Evolutionary conservation across 192 early-diverging fungal genomes (phyloP).

Genomic region (Linnemannia hyalina): DNA sequence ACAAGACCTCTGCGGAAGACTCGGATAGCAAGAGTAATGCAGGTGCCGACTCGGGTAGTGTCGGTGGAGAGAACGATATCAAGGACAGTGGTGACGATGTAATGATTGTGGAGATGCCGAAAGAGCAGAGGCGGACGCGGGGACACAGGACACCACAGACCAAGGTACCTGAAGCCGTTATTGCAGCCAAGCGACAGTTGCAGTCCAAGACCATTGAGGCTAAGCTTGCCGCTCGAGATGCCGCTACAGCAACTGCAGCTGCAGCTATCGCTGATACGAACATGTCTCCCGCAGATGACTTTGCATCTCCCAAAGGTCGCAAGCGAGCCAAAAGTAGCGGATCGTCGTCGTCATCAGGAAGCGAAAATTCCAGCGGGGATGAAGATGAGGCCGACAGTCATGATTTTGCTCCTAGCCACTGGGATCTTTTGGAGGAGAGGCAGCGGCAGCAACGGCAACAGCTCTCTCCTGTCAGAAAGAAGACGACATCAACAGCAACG

Average conservation of each 20-base stretch:
- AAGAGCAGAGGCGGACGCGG: constrained; percentile 17
- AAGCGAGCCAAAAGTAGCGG: background rate
- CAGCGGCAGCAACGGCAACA: constrained; percentile 14
- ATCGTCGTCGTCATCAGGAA: background rate
- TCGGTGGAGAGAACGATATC: background rate
- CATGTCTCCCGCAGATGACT: background rate
- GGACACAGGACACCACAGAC: constrained; percentile 13
- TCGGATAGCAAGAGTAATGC: background rate
- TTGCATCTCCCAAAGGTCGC: background rate
- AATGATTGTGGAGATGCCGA: constrained; percentile 16
- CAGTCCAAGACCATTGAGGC: constrained; percentile 31
- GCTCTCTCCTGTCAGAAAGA: background rate
- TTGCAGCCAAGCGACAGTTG: constrained; percentile 35
- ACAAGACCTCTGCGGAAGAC: background rate
- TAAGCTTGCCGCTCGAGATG: constrained; percentile 23
- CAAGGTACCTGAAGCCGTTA: constrained; percentile 40
- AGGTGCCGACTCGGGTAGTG: background rate
- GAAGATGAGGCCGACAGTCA: constrained; percentile 6
- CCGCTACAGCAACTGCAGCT: constrained; percentile 4
- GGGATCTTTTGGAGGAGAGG: constrained; percentile 44
- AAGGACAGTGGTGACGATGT: constrained; percentile 9
- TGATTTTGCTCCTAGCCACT: constrained; percentile 37
- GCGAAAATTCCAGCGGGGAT: background rate
- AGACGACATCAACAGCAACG: background rate
- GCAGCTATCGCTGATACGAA: background rate